Evolutionary conservation across 202 grass and related monocot species (phyloP), one percentile per base, ranked within the genome.

Genomic region (Schoenoplectus tabernaemontani): DNA sequence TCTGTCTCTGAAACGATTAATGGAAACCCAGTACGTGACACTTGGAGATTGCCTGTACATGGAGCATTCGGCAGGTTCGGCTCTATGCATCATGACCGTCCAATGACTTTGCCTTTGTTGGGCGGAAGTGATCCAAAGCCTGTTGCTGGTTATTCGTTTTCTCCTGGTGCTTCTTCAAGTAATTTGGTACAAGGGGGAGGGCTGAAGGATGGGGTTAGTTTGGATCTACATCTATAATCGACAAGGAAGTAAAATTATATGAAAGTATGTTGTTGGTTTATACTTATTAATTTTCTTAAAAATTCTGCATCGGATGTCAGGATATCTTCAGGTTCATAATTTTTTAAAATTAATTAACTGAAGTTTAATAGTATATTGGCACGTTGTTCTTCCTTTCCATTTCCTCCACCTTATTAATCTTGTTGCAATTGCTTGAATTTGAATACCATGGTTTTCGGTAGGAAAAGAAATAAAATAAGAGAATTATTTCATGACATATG

Each of bases 161-260:
- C 72, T 33, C 84, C 93, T 57, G 54, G 81, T 24, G 82, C 86
- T 13, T 69, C 86, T 41, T 67, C 83, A 10, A 84, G 59, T 44
- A 78, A 73, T 75, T 80, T 86, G 44, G 66, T 86, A 32, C 39
- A 83, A 42, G 90, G 87, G 41, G 85, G 80, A 83, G 90, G 82
- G 47, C 86, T 70, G 19, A 84, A 79, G 59, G 86, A 88, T 17
- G 86, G 87, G 57, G 86, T 96, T 73, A 96, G 90, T 81, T 79
- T 96, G 76, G 93, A 96, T 85, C 88, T 96, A 81, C 91, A 87
- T 77, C 84, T 96, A 88, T 96, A 19, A 1, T 78, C 81, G 44
- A 50, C 61, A 47, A 33, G 20, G 32, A 53, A 53, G 59, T 15
- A 74, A 54, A 7, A 57, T 9, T 26, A 28, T 34, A 26, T 68